Evolutionary conservation across 2,329 filamentous ascomycete genomes (phyloP).

Genomic region (Diaporthe caulivora): DNA sequence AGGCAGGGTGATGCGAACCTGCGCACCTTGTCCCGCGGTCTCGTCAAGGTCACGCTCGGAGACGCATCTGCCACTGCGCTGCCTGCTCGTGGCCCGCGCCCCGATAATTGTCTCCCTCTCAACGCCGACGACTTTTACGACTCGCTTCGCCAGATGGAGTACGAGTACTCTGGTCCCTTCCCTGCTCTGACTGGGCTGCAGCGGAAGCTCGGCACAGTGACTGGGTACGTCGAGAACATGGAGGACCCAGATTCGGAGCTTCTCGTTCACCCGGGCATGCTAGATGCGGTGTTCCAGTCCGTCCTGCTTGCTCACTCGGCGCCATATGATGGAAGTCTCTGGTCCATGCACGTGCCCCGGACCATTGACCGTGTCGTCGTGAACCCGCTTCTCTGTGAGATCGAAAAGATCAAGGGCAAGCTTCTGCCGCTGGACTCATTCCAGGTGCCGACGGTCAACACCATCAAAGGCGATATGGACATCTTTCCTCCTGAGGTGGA

Average conservation of each 20-base stretch:
- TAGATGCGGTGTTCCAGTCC: conserved; percentile 4
- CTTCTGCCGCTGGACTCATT: not conserved
- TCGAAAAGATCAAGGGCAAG: not conserved
- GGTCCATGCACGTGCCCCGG: not conserved
- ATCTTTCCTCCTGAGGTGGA: conserved; percentile 4
- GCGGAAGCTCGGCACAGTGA: conserved; percentile 3
- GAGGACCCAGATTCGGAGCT: not conserved
- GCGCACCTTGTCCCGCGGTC: not conserved
- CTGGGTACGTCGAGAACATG: not conserved
- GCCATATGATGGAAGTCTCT: not conserved
- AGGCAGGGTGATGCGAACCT: conserved; percentile 8
- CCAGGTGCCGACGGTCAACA: not conserved
- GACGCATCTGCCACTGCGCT: not conserved
- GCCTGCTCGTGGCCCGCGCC: not conserved
- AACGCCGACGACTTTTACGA: conserved; percentile 6
- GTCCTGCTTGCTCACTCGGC: conserved; percentile 3
- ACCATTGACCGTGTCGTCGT: not conserved
- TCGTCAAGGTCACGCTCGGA: conserved; percentile 1
- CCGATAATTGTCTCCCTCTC: not conserved
- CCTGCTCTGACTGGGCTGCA: not conserved
- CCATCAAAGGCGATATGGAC: conserved; percentile 15
- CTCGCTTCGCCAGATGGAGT: conserved; percentile 5
- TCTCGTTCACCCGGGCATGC: not conserved
- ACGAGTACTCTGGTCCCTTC: conserved; percentile 7
- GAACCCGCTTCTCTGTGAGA: not conserved